These are phyloP conservation scores for Hymenoscyphus salicellus DNA, from an alignment of 2,329 filamentous ascomycete species.

Conservation along the genomic window DNA sequence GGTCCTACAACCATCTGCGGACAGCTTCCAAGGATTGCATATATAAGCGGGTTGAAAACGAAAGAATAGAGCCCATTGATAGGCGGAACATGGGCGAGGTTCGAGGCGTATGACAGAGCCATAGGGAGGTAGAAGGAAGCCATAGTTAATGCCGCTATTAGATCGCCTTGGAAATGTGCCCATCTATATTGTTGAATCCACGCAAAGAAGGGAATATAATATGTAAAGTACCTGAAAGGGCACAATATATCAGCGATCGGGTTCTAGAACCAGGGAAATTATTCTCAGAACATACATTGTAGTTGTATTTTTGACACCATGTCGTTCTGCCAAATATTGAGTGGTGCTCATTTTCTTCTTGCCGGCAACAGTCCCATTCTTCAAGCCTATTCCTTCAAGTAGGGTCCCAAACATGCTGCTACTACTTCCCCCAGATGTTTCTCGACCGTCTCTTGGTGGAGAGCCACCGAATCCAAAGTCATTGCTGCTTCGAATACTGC, in stretches of 20 bases:
- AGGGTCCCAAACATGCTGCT: conserved; percentile 27
- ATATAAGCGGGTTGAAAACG: conserved; percentile 86
- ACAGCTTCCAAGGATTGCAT: conserved; percentile 86
- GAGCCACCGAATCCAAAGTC: conserved; percentile 27
- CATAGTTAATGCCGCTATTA: conserved; percentile 87
- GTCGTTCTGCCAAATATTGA: conserved; percentile 65
- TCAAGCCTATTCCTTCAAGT: conserved; percentile 26
- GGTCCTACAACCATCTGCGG: conserved; percentile 93
- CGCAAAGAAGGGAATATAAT: conserved; percentile 87
- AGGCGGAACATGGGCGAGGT: conserved; percentile 86
- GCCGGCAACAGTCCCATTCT: conserved; percentile 20
- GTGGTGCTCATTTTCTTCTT: conserved; percentile 70
- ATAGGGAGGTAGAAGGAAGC: conserved; percentile 98
- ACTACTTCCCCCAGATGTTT: conserved; percentile 18
- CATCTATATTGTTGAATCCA: conserved; percentile 87
- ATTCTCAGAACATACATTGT: conserved; percentile 59
- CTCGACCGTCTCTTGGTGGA: conserved; percentile 16
- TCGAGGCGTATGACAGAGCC: conserved; percentile 88
- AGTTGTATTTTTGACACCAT: conserved; percentile 70
- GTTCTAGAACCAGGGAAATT: background rate
- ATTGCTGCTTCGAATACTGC: conserved; percentile 24
- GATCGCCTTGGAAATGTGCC: conserved; percentile 79
- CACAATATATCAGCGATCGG: conserved; percentile 17
- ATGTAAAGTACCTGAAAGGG: conserved; percentile 71
- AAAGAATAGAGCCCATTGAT: conserved; percentile 94